A percentile compares a stretch with the other conserved stretches of the same genome.
These are phyloP conservation scores for Teratosphaeria pseudoeucalypti DNA, from an alignment of 2,329 filamentous ascomycete species.

Conservation along the genomic window DNA sequence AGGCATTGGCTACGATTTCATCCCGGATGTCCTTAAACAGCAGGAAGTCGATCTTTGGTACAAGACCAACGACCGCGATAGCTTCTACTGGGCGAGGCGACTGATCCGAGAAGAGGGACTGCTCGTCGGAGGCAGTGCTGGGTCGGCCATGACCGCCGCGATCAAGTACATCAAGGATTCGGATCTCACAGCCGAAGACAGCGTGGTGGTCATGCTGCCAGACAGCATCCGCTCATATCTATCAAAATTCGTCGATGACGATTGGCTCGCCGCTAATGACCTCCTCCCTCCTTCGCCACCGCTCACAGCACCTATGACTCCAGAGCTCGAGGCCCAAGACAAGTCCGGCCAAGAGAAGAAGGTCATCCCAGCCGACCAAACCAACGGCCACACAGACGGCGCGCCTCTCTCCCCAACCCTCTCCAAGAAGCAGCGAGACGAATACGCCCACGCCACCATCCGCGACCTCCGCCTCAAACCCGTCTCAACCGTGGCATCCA, in stretches of 20 bases:
- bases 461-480: constrained; percentile 80
- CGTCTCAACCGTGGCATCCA: constrained; percentile 69
- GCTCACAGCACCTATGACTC: constrained; percentile 26
- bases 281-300: constrained; percentile 58
- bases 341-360: constrained; percentile 21
- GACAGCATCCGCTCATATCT: constrained; percentile 97
- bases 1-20: constrained; percentile 97
- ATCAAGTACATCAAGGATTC: constrained; percentile 67
- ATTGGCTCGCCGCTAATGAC: constrained; percentile 96
- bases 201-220: constrained; percentile 81
- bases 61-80: constrained; percentile 89
- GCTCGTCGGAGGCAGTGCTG: constrained; percentile 85
- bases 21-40: constrained; percentile 84
- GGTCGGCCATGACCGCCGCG: constrained; percentile 78
- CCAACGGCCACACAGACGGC: background rate
- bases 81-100: constrained; percentile 79
- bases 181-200: constrained; percentile 68
- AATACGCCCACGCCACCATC: constrained; percentile 70
- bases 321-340: constrained; percentile 16
- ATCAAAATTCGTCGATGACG: constrained; percentile 96
- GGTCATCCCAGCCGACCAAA: constrained; percentile 6
- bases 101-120: constrained; percentile 91
- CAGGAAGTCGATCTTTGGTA: constrained; percentile 84
- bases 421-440: constrained; percentile 41
- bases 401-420: constrained; percentile 23